phyloP scores from a whole-genome alignment of 2,329 filamentous ascomycete genomes.

The Nothophaeocryptopus gaeumannii region DNA sequence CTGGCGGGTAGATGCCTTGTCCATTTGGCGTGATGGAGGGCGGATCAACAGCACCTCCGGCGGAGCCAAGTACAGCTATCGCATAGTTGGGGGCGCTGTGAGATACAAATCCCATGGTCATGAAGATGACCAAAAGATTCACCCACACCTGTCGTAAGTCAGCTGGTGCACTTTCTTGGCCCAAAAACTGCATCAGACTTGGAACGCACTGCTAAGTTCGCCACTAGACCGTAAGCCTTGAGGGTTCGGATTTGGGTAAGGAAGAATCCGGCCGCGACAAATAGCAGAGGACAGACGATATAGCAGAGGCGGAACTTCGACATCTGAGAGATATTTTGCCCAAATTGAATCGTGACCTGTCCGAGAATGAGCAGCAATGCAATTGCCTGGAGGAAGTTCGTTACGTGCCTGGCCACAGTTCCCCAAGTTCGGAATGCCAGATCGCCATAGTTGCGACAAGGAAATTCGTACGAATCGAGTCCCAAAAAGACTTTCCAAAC shows the following conservation, averaged over 20 bases:
- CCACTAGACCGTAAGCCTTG: slow-evolving; percentile 54
- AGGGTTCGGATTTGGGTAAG: slow-evolving; percentile 57
- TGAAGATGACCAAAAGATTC: slow-evolving; percentile 51
- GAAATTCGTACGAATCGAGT: slow-evolving; percentile 41
- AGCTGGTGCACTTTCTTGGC: no score
- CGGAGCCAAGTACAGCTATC: slow-evolving; percentile 21
- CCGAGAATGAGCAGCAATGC: slow-evolving; percentile 51
- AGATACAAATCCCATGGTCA: slow-evolving; percentile 53
- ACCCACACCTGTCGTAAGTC: slow-evolving; percentile 39
- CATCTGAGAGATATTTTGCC: slow-evolving; percentile 55
- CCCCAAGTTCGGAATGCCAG: slow-evolving; percentile 43
- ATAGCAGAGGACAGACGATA: slow-evolving; percentile 52
- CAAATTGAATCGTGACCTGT: slow-evolving; percentile 53
- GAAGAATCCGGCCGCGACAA: slow-evolving; percentile 47
- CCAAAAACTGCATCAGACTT: no score
- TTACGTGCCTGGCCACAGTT: slow-evolving; percentile 36
- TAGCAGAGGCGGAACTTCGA: slow-evolving; percentile 48
- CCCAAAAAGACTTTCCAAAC: slow-evolving; percentile 39
- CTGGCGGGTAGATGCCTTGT: slow-evolving; percentile 15
- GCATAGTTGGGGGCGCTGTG: slow-evolving; percentile 51
- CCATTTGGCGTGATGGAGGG: slow-evolving; percentile 20
- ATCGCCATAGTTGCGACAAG: slow-evolving; percentile 43
- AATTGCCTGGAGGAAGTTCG: slow-evolving; percentile 40
- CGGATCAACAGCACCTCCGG: slow-evolving; percentile 26
- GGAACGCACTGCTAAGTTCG: slow-evolving; percentile 49